Base-by-base conservation (phyloP, 768 basidiomycete species). In the Peribolospora baueri region DNA sequence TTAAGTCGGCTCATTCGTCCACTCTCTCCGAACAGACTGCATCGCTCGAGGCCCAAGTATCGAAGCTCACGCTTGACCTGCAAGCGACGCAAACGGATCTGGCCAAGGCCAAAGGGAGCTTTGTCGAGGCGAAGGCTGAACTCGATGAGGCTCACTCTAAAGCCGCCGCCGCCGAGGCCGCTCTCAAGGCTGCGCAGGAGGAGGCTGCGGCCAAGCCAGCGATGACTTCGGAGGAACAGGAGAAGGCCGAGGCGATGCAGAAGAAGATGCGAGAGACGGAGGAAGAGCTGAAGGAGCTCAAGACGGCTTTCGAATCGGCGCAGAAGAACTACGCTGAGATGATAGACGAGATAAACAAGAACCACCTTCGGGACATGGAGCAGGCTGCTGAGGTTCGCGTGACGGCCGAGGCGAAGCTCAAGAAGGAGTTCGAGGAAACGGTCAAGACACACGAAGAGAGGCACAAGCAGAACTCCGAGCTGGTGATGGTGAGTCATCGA, bases 301-400 rank as follows among this genome's bases (percentile, higher is more conserved):
- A 75, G 7, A 80, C 82, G 57, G 75, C 77, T 66, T 75, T 84
- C 60, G 68, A 69, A 54, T 72, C 79, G 39, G 81, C 79, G 7
- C 82, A 80, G 62, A 74, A 76, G 37, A 82, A 81, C 3, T 74
- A 85, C 62, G 68, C 69, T 5, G 79, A 54, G 37, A 52, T 56
- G 42, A 42, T 54, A 5, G 52, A 45, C 2, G 51, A 80, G 62
- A 74, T 84, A 68, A 77, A 79, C 8, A 71, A 74, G 54, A 81
- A 78, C 56, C 84, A 85, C 63, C 61, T 69, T 51, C 74, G 68
- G 57, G 83, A 85, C 63, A 70, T 84, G n/a, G 80, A 85, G 69
- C 81, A 79, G 56, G 78, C 75, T 14, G 82, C 82, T 0, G 72
- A 74, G 61, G 68, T 69, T 14, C 80, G 81, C 49, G 80, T 76